These are phyloP conservation scores for Lepidium sativum DNA, from an alignment of 345 rosid species.

Conservation along the genomic window DNA sequence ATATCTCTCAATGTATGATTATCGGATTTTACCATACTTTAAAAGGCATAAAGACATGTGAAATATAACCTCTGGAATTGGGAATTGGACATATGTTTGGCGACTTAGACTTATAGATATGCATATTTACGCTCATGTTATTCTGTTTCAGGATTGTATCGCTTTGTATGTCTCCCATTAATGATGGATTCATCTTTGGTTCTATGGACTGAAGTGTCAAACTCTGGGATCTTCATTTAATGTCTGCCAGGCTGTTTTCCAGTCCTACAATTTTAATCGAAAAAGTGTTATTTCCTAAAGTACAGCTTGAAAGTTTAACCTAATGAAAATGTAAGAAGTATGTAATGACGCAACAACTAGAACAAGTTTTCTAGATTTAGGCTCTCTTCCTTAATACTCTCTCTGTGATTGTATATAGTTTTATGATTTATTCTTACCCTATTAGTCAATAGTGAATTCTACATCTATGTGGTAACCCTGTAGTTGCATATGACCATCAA, in stretches of 20 bases:
- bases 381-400: not conserved
- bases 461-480: slow-evolving; percentile 83
- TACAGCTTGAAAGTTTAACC: not conserved
- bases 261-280: not conserved
- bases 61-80: not conserved
- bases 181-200: slow-evolving; percentile 99
- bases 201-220: slow-evolving; percentile 86
- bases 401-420: slow-evolving; percentile 10
- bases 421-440: slow-evolving; percentile 51
- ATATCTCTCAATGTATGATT: slow-evolving; percentile 94
- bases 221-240: slow-evolving; percentile 99
- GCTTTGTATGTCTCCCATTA: slow-evolving; percentile 93
- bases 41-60: slow-evolving; percentile 95
- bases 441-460: slow-evolving; percentile 79
- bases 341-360: not conserved
- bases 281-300: not conserved
- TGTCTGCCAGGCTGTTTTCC: slow-evolving; percentile 86
- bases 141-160: slow-evolving; percentile 68
- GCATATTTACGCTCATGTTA: not conserved
- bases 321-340: not conserved
- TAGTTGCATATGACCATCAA: slow-evolving; percentile 97
- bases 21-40: slow-evolving; percentile 91
- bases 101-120: not conserved
- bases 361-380: not conserved
- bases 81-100: not conserved